These are phyloP conservation scores for Pseudocercospora ulei DNA, from an alignment of 2,329 filamentous ascomycete species.

Conservation along the genomic window DNA sequence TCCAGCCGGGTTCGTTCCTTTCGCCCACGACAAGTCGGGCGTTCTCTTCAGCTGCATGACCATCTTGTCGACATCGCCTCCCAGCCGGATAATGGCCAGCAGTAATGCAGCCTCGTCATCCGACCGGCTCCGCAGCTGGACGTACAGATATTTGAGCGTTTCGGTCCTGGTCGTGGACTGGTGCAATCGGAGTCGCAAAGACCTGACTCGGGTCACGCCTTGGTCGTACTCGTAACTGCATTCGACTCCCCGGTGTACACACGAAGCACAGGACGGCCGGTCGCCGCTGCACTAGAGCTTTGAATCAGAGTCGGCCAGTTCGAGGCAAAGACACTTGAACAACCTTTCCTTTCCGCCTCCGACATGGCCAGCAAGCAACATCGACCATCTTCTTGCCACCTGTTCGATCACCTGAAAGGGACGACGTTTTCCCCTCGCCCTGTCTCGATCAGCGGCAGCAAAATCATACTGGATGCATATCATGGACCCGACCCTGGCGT, in stretches of 20 bases:
- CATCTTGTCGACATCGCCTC: constrained; percentile 20
- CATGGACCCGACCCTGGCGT: neutral
- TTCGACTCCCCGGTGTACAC: constrained; percentile 15
- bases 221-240: constrained; percentile 23
- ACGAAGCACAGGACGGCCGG: constrained; percentile 17
- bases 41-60: constrained; percentile 16
- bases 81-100: constrained; percentile 20
- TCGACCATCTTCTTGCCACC: constrained; percentile 18
- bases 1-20: constrained; percentile 1
- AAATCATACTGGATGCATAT: neutral
- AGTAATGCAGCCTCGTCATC: constrained; percentile 21
- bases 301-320: too few species aligned
- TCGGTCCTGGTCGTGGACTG: constrained; percentile 18
- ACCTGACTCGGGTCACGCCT: constrained; percentile 18
- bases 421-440: neutral
- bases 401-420: constrained; percentile 1
- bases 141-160: constrained; percentile 20
- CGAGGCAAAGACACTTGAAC: neutral
- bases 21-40: constrained; percentile 8
- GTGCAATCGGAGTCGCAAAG: constrained; percentile 15
- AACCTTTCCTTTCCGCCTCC: constrained; percentile 21
- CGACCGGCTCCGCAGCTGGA: constrained; percentile 19
- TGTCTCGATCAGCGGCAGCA: neutral
- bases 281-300: constrained; percentile 16
- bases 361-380: constrained; percentile 24